Evolutionary conservation across 169 alveolate genomes (phyloP), one percentile per base, ranked within the genome.

Genomic region (Babesia bigemina): DNA sequence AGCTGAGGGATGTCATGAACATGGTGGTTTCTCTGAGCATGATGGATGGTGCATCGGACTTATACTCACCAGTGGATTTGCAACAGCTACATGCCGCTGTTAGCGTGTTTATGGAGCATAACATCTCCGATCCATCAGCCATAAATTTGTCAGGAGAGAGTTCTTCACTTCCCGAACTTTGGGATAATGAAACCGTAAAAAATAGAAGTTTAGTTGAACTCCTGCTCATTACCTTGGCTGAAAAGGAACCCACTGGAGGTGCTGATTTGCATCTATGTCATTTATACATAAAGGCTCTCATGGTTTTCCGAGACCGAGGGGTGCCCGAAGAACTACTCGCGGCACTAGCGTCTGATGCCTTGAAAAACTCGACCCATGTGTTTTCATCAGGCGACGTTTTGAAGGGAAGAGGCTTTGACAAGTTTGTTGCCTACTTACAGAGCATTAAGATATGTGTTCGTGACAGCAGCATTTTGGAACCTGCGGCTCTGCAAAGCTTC

Each of bases 11-110:
- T 29, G n/a, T 21, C 11, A 28, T 52, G 17, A 55, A 55, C 53
- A 67, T 67, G 21, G 66, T 67, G 9, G 60, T 67, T 42, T 44
- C 50, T 33, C 45, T 67, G 39, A 55, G 76, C 24, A 11, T 11
- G 39, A 56, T 67, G 65, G 55, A 26, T 17, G 48, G 48, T 22
- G 13, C 36, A 6, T 33, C 39, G n/a, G 42, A 66, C 24, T 22
- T 53, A n/a, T 66, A 29, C 45, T 16, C 19, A 24, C 60, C 73
- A 16, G 11, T 24, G 1, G 57, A 47, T 9, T 16, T 33, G 29
- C 3, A 0, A 4, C 22, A n/a, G 21, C 2, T 14, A 2, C 42
- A 19, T 29, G n/a, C 39, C 6, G 2, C 39, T 33, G 39, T 33
- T 33, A 4, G 39, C 39, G 6, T 33, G 39, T 33, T 33, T 33